Percentiles rank a stretch among this genome's conserved stretches.
Conservation (phyloP, 371 early-diverging fungal species). For the Lichtheimia ornata region DNA sequence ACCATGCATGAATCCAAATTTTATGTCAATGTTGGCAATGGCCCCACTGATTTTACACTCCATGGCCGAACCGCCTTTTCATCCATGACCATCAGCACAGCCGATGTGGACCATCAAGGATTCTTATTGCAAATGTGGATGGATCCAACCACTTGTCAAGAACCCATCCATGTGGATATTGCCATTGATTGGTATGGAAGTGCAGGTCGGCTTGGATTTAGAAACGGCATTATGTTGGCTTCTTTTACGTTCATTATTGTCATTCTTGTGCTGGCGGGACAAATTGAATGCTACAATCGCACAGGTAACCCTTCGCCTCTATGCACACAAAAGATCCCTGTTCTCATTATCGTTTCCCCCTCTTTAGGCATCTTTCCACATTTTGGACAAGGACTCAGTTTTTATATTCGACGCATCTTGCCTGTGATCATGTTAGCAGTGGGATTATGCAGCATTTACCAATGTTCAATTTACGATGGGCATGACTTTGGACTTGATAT, state of each 20-base stretch:
- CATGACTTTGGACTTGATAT: constrained; percentile 21
- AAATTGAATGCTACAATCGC: constrained; percentile 64
- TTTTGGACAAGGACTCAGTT: constrained; percentile 51
- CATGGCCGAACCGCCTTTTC: constrained; percentile 74
- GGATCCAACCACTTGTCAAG: constrained; percentile 56
- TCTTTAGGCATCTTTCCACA: constrained; percentile 41
- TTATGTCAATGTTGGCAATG: constrained; percentile 50
- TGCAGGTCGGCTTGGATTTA: constrained; percentile 69
- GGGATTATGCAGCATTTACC: constrained; percentile 32
- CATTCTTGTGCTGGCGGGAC: constrained; percentile 57
- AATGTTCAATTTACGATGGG: constrained; percentile 27
- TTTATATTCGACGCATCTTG: constrained; percentile 37
- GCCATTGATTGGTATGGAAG: constrained; percentile 76
- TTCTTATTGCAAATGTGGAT: constrained; percentile 71
- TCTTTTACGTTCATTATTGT: constrained; percentile 71
- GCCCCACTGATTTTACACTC: constrained; percentile 60
- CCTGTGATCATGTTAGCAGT: constrained; percentile 34
- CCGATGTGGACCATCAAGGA: constrained; percentile 46
- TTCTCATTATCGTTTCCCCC: neutral
- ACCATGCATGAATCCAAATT: constrained; percentile 75
- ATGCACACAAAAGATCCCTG: neutral
- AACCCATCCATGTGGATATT: constrained; percentile 55
- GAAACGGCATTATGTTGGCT: constrained; percentile 73
- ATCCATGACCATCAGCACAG: constrained; percentile 31
- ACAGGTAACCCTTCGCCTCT: constrained; percentile 36